A percentile compares a stretch with the other conserved stretches of the same genome.
Conservation (phyloP, 768 basidiomycete species). For the Nidularia sp. region DNA sequence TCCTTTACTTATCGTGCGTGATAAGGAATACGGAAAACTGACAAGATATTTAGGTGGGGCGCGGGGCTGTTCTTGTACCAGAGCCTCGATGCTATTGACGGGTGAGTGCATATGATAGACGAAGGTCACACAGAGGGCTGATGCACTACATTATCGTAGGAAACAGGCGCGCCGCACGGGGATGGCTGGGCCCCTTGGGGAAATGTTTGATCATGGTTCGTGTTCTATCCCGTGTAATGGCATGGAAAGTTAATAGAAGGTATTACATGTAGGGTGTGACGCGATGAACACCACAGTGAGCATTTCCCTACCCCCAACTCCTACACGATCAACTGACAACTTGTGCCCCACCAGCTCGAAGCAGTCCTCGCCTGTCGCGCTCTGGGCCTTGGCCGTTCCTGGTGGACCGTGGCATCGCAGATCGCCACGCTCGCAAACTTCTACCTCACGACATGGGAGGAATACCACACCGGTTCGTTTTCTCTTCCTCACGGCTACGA, state of each 20-base stretch:
- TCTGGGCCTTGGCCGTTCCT: constrained; percentile 87
- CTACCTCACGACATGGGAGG: constrained; percentile 79
- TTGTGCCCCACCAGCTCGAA: constrained; percentile 57
- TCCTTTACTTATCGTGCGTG: constrained; percentile 7
- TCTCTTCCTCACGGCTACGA: background rate
- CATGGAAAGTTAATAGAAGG: no score
- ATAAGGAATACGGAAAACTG: background rate
- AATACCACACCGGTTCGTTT: constrained; percentile 78
- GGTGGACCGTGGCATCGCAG: constrained; percentile 95
- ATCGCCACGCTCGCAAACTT: constrained; percentile 74
- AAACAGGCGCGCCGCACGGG: constrained; percentile 95
- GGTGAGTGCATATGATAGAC: constrained; percentile 40
- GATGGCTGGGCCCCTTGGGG: constrained; percentile 96
- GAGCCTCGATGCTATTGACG: constrained; percentile 84
- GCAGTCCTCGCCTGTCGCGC: constrained; percentile 79
- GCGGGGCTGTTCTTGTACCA: constrained; percentile 90
- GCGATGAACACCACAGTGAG: constrained; percentile 91
- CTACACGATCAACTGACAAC: background rate
- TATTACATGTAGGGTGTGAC: constrained; percentile 60
- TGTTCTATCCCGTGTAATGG: background rate
- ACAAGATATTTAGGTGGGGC: constrained; percentile 62
- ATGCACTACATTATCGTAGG: constrained; percentile 29
- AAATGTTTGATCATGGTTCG: constrained; percentile 97
- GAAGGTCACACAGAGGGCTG: constrained; percentile 4
- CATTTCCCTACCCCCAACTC: background rate